These are phyloP conservation scores for Euphorbia schlechtendalii DNA, from an alignment of 441 rosid species.

Conservation along the genomic window DNA sequence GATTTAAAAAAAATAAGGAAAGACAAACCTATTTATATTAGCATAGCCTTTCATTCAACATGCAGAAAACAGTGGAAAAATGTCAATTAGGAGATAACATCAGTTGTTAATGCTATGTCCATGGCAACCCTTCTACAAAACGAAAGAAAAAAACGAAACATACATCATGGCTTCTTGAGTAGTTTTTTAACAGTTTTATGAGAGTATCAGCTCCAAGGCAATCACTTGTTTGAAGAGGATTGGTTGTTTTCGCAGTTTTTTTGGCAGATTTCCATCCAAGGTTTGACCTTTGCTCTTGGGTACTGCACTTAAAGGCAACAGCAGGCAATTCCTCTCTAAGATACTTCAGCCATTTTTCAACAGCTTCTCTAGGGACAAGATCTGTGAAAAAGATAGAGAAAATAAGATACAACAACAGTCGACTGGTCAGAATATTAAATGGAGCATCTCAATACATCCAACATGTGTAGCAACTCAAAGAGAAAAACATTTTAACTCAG, in stretches of 20 bases:
- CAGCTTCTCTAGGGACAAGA: constrained; percentile 95
- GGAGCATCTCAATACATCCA: neutral
- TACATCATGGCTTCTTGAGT: constrained; percentile 94
- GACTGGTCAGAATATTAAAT: neutral
- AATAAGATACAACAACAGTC: neutral
- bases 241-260: constrained; percentile 60
- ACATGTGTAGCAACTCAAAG: neutral
- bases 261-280: constrained; percentile 80
- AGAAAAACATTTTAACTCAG: neutral
- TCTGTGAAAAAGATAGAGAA: constrained; percentile 33
- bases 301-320: constrained; percentile 94
- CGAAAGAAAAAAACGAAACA: constrained; percentile 6
- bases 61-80: neutral
- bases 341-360: constrained; percentile 88
- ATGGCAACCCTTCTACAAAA: neutral
- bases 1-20: neutral
- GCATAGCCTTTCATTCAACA: neutral
- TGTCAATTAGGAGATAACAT: neutral
- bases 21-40: neutral
- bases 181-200: constrained; percentile 77
- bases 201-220: constrained; percentile 97
- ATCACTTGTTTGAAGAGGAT: constrained; percentile 75
- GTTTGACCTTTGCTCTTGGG: constrained; percentile 87
- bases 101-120: neutral
- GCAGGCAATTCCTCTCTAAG: constrained; percentile 91